Evolutionary conservation across 2,329 filamentous ascomycete species (phyloP), one percentile per base, ranked within the genome.

Genomic region (Didymosphaeria variabile): DNA sequence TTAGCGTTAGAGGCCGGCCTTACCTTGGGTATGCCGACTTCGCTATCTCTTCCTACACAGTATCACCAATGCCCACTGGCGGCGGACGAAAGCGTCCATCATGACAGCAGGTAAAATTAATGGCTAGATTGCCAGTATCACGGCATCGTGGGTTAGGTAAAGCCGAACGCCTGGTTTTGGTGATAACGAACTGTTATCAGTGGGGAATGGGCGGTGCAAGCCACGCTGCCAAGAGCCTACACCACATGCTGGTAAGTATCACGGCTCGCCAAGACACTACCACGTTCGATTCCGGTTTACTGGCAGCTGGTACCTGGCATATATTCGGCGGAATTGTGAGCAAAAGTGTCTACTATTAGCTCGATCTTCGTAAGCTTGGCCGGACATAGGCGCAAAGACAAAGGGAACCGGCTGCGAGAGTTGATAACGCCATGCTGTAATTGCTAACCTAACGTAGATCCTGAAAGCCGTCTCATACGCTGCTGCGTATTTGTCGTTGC

Each of bases 151-250:
- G 55, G 55, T 63, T 63, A 63, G 57, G 61, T 63, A 61, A 63
- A 26, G 29, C 9, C 9, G 40, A n/a, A 59, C 26, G 31, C 47
- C 9, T 29, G 19, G 31, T 45, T 34, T 40, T 36, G 36, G 34
- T 56, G 58, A 59, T 58, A 57, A 47, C 44, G 47, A 47, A 50
- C 50, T 21, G 61, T 66, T 66, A 66, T 64, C 61, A 59, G 58
- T 44, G 58, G 58, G 44, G n/a, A n/a, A 55, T 44, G 5, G 13
- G 7, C 21, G 9, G 45, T 29, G 29, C 19, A 19, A 53, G 19
- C 55, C 57, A 54, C 50, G 40, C 31, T 51, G 58, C 63, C 63
- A 63, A 65, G 63, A 38, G 47, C 31, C 58, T 59, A 58, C n/a
- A 26, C 17, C 36, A 49, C 3, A 15, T 40, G 47, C 38, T 23